phyloP scores from a whole-genome alignment of 345 rosid species.

The Anastatica hierochuntica region DNA sequence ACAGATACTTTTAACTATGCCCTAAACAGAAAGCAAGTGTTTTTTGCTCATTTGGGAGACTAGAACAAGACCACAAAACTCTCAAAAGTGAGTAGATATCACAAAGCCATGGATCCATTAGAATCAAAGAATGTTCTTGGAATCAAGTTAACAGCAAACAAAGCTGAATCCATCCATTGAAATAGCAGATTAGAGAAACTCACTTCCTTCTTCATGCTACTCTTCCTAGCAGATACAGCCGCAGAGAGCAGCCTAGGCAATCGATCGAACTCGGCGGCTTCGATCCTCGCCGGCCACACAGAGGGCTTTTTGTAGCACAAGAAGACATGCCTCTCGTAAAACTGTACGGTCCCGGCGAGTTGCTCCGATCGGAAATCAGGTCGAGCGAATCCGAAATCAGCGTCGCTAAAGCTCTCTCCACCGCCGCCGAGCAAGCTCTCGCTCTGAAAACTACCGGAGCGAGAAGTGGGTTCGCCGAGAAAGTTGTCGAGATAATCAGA shows the following conservation, averaged over 20 bases:
- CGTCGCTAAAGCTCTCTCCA: conserved; percentile 34
- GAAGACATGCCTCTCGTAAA: conserved; percentile 79
- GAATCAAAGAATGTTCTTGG: background rate
- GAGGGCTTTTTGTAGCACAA: conserved; percentile 90
- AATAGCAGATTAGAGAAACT: background rate
- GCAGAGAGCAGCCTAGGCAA: conserved; percentile 89
- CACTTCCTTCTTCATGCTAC: conserved; percentile 64
- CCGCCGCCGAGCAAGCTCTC: conserved; percentile 47
- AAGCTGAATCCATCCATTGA: no score
- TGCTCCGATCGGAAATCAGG: conserved; percentile 58
- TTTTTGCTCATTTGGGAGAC: background rate
- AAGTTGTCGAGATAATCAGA: conserved; percentile 58
- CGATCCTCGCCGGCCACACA: conserved; percentile 92
- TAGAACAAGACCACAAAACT: background rate
- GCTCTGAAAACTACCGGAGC: conserved; percentile 71
- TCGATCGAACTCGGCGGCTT: conserved; percentile 99
- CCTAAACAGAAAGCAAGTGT: background rate
- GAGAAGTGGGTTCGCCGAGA: conserved; percentile 42
- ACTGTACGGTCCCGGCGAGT: conserved; percentile 73
- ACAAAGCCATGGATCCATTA: no score
- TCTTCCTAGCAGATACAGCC: conserved; percentile 54
- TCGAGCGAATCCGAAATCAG: conserved; percentile 73
- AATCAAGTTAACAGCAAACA: no score
- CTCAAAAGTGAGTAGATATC: no score
- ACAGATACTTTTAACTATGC: background rate